These are phyloP conservation scores for Aspergillus brunneoviolaceus DNA, from an alignment of 2,329 filamentous ascomycete species.

Conservation along the genomic window DNA sequence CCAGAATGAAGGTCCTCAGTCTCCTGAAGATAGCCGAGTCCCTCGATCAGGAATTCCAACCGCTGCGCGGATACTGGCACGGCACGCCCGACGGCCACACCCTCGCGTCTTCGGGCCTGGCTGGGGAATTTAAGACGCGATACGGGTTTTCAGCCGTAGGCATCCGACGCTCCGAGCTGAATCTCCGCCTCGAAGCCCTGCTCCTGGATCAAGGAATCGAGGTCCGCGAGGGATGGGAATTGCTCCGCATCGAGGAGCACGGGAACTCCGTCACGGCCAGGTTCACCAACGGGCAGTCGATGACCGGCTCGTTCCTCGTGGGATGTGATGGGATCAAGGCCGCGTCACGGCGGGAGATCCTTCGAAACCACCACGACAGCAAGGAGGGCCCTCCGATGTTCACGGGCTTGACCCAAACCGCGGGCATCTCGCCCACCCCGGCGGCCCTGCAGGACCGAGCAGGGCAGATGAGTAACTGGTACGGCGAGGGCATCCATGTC, in stretches of 20 bases:
- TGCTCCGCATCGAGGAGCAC: not conserved
- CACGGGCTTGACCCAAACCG: slow-evolving; percentile 1
- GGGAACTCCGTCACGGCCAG: not conserved
- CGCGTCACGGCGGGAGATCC: not conserved
- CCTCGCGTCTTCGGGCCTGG: not conserved
- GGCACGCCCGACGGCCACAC: not conserved
- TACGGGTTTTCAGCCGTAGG: not conserved
- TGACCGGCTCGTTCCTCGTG: slow-evolving; percentile 3
- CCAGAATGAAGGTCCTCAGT: slow-evolving; percentile 5
- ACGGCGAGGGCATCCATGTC: slow-evolving; percentile 2
- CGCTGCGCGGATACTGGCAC: slow-evolving; percentile 1
- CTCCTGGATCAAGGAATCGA: not conserved
- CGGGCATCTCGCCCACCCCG: not conserved
- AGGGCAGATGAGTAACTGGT: slow-evolving; percentile 2
- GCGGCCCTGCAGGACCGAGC: not conserved
- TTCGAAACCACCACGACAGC: not conserved
- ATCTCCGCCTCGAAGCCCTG: not conserved
- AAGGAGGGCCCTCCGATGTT: not conserved
- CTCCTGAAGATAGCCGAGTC: accelerated
- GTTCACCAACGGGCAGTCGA: not conserved
- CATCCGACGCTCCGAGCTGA: not conserved
- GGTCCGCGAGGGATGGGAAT: slow-evolving; percentile 1
- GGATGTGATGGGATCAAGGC: slow-evolving; percentile 10
- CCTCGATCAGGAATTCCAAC: not conserved
- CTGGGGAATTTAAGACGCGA: not conserved